Evolutionary conservation across 2,329 filamentous ascomycete species (phyloP).

Genomic region (Ophiostoma novo-ulmi): DNA sequence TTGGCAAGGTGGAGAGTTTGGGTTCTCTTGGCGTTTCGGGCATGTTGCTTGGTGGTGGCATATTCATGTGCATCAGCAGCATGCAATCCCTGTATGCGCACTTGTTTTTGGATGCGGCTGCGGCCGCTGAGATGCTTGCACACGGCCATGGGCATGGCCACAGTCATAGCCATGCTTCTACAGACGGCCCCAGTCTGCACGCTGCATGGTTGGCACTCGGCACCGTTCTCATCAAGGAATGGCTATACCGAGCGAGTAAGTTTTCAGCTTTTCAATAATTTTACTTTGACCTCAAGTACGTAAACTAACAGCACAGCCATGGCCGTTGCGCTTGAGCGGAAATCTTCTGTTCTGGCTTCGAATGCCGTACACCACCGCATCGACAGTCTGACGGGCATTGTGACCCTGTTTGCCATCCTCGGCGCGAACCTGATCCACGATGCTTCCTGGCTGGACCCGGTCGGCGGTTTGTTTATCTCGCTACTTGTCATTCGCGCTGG

Average conservation of each 20-base stretch:
- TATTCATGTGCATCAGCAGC: slow-evolving; percentile 86
- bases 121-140: slow-evolving; percentile 48
- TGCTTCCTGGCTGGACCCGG: slow-evolving; percentile 88
- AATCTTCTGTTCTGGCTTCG: slow-evolving; percentile 90
- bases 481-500: slow-evolving; percentile 90
- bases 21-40: slow-evolving; percentile 90
- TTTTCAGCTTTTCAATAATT: slow-evolving; percentile 28
- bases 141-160: slow-evolving; percentile 58
- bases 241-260: slow-evolving; percentile 93
- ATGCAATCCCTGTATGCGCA: slow-evolving; percentile 65
- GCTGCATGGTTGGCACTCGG: slow-evolving; percentile 90
- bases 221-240: slow-evolving; percentile 90
- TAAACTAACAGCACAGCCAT: slow-evolving; percentile 57
- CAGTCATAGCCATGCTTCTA: slow-evolving; percentile 52
- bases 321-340: slow-evolving; percentile 90
- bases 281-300: no score
- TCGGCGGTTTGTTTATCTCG: slow-evolving; percentile 88
- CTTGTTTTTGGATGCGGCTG: slow-evolving; percentile 60
- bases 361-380: slow-evolving; percentile 96
- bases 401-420: slow-evolving; percentile 82
- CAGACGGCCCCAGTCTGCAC: slow-evolving; percentile 72
- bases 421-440: slow-evolving; percentile 82
- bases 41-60: slow-evolving; percentile 79
- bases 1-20: slow-evolving; percentile 95
- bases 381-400: slow-evolving; percentile 90